phyloP scores from a whole-genome alignment of 208 protist genomes.

The Wallacemonas sp. region DNA sequence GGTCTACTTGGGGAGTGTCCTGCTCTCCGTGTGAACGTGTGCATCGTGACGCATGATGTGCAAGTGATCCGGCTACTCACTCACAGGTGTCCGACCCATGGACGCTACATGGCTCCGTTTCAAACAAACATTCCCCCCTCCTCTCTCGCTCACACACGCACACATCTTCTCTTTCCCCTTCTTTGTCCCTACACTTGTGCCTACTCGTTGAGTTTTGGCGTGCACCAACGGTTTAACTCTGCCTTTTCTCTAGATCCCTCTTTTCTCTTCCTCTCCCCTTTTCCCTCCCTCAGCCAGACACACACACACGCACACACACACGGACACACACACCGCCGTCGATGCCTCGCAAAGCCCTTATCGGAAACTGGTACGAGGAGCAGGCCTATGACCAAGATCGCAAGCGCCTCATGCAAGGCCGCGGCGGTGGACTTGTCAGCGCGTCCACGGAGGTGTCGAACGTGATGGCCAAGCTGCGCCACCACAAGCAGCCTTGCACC shows the following conservation, averaged over 20 bases:
- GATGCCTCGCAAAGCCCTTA: constrained; percentile 70
- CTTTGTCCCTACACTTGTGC: too few relatives aligned
- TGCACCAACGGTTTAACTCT: too few relatives aligned
- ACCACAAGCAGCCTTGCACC: constrained; percentile 78
- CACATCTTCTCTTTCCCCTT: too few relatives aligned
- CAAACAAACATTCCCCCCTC: too few relatives aligned
- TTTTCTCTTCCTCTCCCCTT: not conserved
- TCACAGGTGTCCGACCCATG: too few relatives aligned
- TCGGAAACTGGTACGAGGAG: constrained; percentile 90
- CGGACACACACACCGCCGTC: not conserved
- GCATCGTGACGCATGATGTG: not conserved
- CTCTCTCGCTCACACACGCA: too few relatives aligned
- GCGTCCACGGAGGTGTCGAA: constrained; percentile 57
- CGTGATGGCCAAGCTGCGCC: constrained; percentile 71
- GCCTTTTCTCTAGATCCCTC: too few relatives aligned
- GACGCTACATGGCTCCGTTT: too few relatives aligned
- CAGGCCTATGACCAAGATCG: constrained; percentile 77
- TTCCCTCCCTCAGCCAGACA: not conserved
- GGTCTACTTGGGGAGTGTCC: not conserved
- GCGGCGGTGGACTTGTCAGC: constrained; percentile 59
- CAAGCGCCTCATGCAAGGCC: constrained; percentile 71
- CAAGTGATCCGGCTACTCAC: not conserved
- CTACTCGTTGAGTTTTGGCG: too few relatives aligned
- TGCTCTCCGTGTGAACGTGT: not conserved
- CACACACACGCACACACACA: constrained; percentile 5